These are phyloP conservation scores for Hypoxylon fuscum DNA, from an alignment of 495 filamentous ascomycete species.

Conservation along the genomic window DNA sequence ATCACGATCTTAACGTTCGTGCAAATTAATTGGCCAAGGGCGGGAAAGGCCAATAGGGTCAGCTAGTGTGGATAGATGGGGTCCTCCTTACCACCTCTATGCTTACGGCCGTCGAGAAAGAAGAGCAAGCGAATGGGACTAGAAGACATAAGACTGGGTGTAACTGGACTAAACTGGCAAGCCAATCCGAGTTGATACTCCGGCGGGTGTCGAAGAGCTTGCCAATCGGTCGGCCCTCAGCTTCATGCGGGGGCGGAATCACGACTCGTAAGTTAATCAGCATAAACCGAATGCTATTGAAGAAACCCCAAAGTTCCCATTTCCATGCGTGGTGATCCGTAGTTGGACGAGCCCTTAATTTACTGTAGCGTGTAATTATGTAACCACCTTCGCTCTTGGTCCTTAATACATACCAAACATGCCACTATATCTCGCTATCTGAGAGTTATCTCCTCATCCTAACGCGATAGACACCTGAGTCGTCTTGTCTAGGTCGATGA, in stretches of 20 bases:
- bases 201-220: slow-evolving; percentile 20
- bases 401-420: no score
- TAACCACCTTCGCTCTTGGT: not conserved
- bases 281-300: slow-evolving; percentile 16
- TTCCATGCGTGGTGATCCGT: not conserved
- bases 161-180: slow-evolving; percentile 21
- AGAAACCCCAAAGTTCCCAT: slow-evolving; percentile 13
- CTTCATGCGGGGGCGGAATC: slow-evolving; percentile 19
- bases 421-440: no score
- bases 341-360: not conserved
- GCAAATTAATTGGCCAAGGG: slow-evolving; percentile 14
- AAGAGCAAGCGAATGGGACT: slow-evolving; percentile 15
- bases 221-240: slow-evolving; percentile 26
- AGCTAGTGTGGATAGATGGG: not conserved
- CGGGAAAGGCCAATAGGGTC: not conserved
- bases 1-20: slow-evolving; percentile 19
- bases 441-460: not conserved
- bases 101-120: slow-evolving; percentile 21
- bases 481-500: slow-evolving; percentile 3
- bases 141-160: slow-evolving; percentile 12
- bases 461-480: no score
- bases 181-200: slow-evolving; percentile 25
- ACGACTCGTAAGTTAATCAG: slow-evolving; percentile 23
- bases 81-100: slow-evolving; percentile 3
- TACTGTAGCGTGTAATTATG: not conserved